A percentile compares a stretch with the other conserved stretches of the same genome.
phyloP scores from a whole-genome alignment of 2,329 filamentous ascomycete species.

The Xylariaceae sp. region DNA sequence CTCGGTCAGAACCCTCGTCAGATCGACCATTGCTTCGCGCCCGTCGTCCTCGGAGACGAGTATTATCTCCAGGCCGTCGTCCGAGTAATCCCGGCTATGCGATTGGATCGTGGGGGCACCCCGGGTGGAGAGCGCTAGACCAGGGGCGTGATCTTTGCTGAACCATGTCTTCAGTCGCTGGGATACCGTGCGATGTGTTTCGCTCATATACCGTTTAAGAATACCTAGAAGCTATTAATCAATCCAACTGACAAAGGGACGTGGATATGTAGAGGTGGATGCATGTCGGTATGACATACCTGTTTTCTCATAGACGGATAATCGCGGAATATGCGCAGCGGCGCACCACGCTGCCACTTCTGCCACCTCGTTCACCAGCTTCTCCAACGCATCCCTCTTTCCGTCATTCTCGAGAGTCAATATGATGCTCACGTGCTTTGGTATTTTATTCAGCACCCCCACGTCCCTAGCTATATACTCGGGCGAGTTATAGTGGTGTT shows the following conservation, averaged over 20 bases:
- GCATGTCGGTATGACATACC: no score
- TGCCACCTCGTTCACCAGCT: conserved; percentile 81
- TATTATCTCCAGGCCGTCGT: conserved; percentile 53
- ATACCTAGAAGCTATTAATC: conserved; percentile 61
- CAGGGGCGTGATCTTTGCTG: conserved; percentile 61
- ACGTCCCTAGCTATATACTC: conserved; percentile 89
- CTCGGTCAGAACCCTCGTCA: conserved; percentile 88
- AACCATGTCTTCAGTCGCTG: conserved; percentile 84
- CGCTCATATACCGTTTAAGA: conserved; percentile 83
- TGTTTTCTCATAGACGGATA: conserved; percentile 89
- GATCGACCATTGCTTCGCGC: conserved; percentile 86
- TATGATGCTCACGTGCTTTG: conserved; percentile 83
- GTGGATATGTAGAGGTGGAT: no score
- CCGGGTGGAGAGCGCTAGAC: conserved; percentile 53
- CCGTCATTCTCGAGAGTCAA: conserved; percentile 67
- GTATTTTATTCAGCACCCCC: conserved; percentile 64
- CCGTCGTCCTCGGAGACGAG: conserved; percentile 86
- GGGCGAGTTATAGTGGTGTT: conserved; percentile 93
- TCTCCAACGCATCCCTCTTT: conserved; percentile 69
- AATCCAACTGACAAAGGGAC: no score
- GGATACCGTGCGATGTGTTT: conserved; percentile 72
- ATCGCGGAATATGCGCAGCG: conserved; percentile 76
- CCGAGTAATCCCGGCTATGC: conserved; percentile 26
- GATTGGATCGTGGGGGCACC: conserved; percentile 36
- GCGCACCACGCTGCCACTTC: conserved; percentile 93